A percentile compares a stretch with the other conserved stretches of the same genome.
Conservation (phyloP, 192 early-diverging fungal species). For the Backusella luteola region DNA sequence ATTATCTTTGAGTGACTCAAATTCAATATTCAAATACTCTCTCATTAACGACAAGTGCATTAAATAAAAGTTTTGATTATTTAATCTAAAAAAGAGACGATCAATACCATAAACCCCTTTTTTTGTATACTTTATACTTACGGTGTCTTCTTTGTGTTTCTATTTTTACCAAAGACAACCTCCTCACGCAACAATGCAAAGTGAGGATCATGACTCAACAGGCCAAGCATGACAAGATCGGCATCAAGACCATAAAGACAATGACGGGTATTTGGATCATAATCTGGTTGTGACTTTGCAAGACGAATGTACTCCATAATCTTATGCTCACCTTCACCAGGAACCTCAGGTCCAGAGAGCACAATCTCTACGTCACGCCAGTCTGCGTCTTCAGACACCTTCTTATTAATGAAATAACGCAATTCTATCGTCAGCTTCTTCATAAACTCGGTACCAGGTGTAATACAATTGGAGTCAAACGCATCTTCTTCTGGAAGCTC, state of each 20-base stretch:
- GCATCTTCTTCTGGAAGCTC: conserved; percentile 63
- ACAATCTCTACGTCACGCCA: conserved; percentile 93
- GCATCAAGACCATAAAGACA: conserved; percentile 98
- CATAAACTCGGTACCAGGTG: conserved; percentile 98
- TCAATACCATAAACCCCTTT: not conserved
- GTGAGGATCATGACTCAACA: conserved; percentile 96
- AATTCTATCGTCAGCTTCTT: conserved; percentile 80
- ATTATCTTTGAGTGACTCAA: conserved; percentile 54
- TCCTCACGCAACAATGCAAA: conserved; percentile 96
- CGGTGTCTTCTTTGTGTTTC: conserved; percentile 44
- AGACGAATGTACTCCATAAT: conserved; percentile 99
- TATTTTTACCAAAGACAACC: conserved; percentile 67
- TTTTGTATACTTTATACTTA: conserved; percentile 16
- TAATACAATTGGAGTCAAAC: conserved; percentile 99
- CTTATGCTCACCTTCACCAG: conserved; percentile 99
- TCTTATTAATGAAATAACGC: conserved; percentile 88
- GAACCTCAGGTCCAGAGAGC: conserved; percentile 91
- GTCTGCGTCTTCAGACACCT: conserved; percentile 82
- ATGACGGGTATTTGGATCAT: conserved; percentile 87
- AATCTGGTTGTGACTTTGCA: conserved; percentile 74
- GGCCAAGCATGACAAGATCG: conserved; percentile 95
- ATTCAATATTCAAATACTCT: conserved; percentile 92
- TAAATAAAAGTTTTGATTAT: conserved; percentile 64
- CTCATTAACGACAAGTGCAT: conserved; percentile 86
- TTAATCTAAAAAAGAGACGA: conserved; percentile 32